Conservation (phyloP, 805 yeast genomes). For the Henningerozyma blattae region DNA sequence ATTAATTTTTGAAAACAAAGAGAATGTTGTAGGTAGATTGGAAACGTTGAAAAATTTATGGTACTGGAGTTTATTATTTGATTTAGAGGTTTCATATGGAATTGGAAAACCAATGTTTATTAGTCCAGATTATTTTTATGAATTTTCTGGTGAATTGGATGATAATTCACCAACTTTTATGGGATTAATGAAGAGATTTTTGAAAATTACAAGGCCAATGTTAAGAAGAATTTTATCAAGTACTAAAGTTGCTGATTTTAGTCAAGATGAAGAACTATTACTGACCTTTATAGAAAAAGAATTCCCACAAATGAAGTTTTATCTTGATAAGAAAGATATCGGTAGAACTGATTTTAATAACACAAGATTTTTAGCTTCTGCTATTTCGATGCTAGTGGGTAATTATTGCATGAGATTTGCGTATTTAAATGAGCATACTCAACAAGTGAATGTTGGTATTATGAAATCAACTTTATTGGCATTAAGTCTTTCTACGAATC, state of each 20-base stretch:
- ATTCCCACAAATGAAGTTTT: slow-evolving; percentile 7
- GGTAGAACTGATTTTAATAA: not conserved
- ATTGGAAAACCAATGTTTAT: slow-evolving; percentile 15
- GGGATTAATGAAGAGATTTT: slow-evolving; percentile 8
- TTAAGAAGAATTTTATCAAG: slow-evolving; percentile 3
- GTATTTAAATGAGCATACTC: slow-evolving; percentile 5
- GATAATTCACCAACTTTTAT: slow-evolving; percentile 1
- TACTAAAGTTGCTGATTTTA: slow-evolving; percentile 7
- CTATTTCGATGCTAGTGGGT: not conserved
- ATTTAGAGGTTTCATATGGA: slow-evolving; percentile 13
- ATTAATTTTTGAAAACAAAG: slow-evolving; percentile 7
- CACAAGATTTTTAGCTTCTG: not conserved
- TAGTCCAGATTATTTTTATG: slow-evolving; percentile 2
- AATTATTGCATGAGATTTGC: slow-evolving; percentile 7
- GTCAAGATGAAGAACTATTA: not conserved
- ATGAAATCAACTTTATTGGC: slow-evolving; percentile 8
- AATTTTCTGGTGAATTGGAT: not conserved
- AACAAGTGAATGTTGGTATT: slow-evolving; percentile 4
- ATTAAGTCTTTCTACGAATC: slow-evolving; percentile 7
- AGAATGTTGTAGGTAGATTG: slow-evolving; percentile 10
- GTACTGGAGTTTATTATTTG: slow-evolving; percentile 16
- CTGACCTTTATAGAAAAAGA: slow-evolving; percentile 6
- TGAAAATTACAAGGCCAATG: slow-evolving; percentile 12
- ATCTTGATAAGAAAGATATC: slow-evolving; percentile 4
- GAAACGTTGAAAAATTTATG: slow-evolving; percentile 16